phyloP scores from a whole-genome alignment of 345 rosid species.

The Kandelia obovata region DNA sequence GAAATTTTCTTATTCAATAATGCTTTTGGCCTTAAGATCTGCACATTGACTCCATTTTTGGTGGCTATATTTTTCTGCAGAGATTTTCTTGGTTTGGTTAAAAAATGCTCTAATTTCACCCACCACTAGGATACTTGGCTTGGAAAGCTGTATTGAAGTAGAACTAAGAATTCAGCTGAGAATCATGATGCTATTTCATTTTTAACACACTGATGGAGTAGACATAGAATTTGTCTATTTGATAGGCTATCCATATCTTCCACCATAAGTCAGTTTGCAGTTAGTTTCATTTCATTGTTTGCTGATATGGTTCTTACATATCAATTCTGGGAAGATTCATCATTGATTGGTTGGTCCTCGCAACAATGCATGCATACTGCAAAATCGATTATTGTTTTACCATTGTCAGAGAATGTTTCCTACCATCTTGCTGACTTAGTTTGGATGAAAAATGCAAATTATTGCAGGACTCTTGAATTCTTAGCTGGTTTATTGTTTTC shows the following conservation, averaged over 20 bases:
- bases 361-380: background rate
- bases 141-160: too few relatives aligned
- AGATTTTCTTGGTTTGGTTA: too few relatives aligned
- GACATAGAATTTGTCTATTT: background rate
- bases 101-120: too few relatives aligned
- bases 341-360: background rate
- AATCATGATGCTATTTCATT: background rate
- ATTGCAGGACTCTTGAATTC: background rate
- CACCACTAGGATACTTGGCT: too few relatives aligned
- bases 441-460: constrained; percentile 3
- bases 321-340: too few relatives aligned
- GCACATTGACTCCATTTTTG: too few relatives aligned
- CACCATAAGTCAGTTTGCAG: background rate
- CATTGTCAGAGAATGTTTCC: background rate
- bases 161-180: background rate
- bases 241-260: background rate
- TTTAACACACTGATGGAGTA: background rate
- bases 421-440: background rate
- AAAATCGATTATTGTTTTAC: background rate
- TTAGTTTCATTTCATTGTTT: background rate
- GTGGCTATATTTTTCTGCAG: too few relatives aligned
- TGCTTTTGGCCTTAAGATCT: too few relatives aligned
- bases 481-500: background rate
- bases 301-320: too few relatives aligned
- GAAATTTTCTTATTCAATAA: too few relatives aligned